A percentile compares a stretch with the other conserved stretches of the same genome.
phyloP scores from a whole-genome alignment of 2,329 filamentous ascomycete species.

The Xylariales sp. region DNA sequence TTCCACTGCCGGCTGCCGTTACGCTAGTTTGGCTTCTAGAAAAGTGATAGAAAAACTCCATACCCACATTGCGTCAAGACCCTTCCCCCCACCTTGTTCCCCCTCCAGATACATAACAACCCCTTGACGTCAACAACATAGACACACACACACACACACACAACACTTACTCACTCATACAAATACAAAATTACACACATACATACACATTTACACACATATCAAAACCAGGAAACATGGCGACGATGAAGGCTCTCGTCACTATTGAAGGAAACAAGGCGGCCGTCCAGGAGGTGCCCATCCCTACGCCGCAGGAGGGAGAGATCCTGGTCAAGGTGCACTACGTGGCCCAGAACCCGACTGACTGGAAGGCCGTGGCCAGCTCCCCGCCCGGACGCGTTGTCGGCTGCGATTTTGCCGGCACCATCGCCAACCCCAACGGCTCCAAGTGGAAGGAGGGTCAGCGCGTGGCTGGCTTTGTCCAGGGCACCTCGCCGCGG shows the following conservation, averaged over 20 bases:
- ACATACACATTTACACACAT: too few relatives aligned
- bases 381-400: slow-evolving; percentile 16
- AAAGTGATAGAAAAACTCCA: too few relatives aligned
- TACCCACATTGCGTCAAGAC: too few relatives aligned
- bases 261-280: slow-evolving; percentile 21
- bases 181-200: too few relatives aligned
- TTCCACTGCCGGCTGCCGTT: too few relatives aligned
- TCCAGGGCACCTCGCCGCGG: slow-evolving; percentile 20
- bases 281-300: slow-evolving; percentile 21
- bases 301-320: slow-evolving; percentile 21
- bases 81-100: too few relatives aligned
- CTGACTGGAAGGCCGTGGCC: slow-evolving; percentile 25
- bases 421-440: slow-evolving; percentile 22
- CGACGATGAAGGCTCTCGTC: slow-evolving; percentile 34
- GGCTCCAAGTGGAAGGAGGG: slow-evolving; percentile 22
- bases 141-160: too few relatives aligned
- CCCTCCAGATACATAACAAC: too few relatives aligned
- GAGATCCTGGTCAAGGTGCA: slow-evolving; percentile 28
- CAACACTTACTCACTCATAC: too few relatives aligned
- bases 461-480: slow-evolving; percentile 28
- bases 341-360: slow-evolving; percentile 29
- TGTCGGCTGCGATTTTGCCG: slow-evolving; percentile 30
- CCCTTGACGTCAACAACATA: too few relatives aligned
- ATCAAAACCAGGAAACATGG: too few relatives aligned
- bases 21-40: too few relatives aligned